A percentile compares a stretch with the other conserved stretches of the same genome.
These are phyloP conservation scores for Reutealis trisperma DNA, from an alignment of 345 rosid genomes.

Conservation along the genomic window DNA sequence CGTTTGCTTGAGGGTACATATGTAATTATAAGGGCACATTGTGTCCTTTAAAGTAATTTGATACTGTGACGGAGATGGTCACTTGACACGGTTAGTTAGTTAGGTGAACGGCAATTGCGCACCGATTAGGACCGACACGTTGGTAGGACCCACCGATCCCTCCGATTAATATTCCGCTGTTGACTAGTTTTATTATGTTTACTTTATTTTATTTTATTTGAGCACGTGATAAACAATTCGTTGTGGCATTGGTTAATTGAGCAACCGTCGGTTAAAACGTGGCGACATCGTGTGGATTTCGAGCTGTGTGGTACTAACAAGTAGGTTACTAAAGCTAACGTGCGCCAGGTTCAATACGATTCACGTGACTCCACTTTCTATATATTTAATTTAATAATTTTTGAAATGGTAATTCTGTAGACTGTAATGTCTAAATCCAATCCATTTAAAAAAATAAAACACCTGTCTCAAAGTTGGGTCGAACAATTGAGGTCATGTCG, in stretches of 20 bases:
- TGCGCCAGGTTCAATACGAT: neutral
- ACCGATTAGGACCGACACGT: slow-evolving; percentile 14
- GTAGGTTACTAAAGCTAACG: neutral
- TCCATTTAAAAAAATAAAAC: too few relatives aligned
- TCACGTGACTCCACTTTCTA: too few relatives aligned
- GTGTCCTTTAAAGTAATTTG: neutral
- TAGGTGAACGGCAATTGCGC: neutral
- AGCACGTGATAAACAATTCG: slow-evolving; percentile 38
- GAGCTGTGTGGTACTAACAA: neutral
- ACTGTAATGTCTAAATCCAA: too few relatives aligned
- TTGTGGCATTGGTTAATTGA: neutral
- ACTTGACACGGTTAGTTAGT: slow-evolving; percentile 10
- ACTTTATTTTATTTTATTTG: too few relatives aligned
- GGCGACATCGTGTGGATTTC: neutral
- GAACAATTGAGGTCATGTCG: too few relatives aligned
- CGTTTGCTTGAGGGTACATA: too few relatives aligned
- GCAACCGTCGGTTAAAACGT: neutral
- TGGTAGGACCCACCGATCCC: too few relatives aligned
- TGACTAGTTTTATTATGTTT: too few relatives aligned
- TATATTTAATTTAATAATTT: too few relatives aligned
- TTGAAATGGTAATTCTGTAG: too few relatives aligned
- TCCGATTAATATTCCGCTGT: too few relatives aligned
- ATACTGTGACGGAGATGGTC: neutral
- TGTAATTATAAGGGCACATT: neutral
- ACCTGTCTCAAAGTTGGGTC: too few relatives aligned